phyloP scores from a whole-genome alignment of 306 rosid species.

The Albizia julibrissin region DNA sequence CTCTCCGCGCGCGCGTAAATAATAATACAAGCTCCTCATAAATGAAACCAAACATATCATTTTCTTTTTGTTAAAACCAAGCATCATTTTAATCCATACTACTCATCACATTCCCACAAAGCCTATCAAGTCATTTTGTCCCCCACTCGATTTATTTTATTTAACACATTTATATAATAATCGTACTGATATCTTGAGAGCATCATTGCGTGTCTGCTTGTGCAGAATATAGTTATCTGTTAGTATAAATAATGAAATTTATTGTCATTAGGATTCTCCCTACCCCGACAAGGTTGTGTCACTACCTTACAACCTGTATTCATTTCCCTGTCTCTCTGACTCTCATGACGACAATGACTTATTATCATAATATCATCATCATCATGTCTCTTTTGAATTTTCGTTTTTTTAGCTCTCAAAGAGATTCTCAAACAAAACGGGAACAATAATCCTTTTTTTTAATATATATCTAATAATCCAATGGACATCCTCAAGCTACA shows the following conservation, averaged over 20 bases:
- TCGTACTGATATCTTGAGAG: not conserved
- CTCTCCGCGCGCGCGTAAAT: not conserved
- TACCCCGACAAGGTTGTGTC: not conserved
- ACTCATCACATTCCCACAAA: not conserved
- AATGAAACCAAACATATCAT: not conserved
- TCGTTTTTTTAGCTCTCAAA: not conserved
- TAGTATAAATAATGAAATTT: not conserved
- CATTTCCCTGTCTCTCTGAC: conserved; percentile 39
- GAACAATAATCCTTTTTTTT: not conserved
- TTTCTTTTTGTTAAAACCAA: not conserved
- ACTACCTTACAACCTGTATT: conserved; percentile 31
- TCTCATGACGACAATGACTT: conserved; percentile 52
- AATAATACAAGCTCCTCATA: not conserved
- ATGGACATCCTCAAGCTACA: not conserved
- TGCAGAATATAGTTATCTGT: conserved; percentile 4
- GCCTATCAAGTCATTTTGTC: not conserved
- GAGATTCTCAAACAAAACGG: not conserved
- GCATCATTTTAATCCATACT: not conserved
- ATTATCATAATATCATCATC: conserved; percentile 26
- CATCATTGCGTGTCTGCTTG: not conserved
- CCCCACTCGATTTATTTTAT: not conserved
- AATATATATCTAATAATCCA: not conserved
- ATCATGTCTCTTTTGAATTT: conserved; percentile 18
- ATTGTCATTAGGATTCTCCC: not conserved
- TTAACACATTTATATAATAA: not conserved